Base-by-base conservation (phyloP, 805 yeast genomes). In the Candida ortonii region DNA sequence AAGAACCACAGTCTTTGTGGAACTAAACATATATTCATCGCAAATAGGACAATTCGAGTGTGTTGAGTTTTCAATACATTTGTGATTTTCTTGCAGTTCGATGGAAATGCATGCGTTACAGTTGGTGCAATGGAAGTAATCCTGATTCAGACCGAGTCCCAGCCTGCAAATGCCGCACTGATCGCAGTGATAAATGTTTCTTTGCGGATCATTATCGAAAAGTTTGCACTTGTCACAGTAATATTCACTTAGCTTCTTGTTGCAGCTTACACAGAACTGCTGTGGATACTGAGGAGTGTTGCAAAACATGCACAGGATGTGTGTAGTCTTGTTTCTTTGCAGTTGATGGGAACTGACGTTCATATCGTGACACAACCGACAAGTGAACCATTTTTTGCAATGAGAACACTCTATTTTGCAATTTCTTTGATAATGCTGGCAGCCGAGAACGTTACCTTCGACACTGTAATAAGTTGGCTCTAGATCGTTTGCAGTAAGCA, bases 21-120 rank as follows among this genome's bases (percentile, higher is more conserved):
- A 80, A 11, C 87, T 83, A 57, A 89, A 89, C 76, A 89, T 76
- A 57, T 80, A 88, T 49, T 88, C 97, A 38, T 84, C 85, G 61
- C 97, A 89, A 22, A 89, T 86, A 2, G 96, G 95, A 58, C 97
- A 89, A 55, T 88, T 80, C 29, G 95, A 83, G 56, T 84, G 93
- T 0, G 96, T 88, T 5, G 95, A 78, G 47, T 87, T 78, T 50
- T 84, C 87, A 32, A 88, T 80, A 61, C 97, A 90, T 44, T 72
- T 74, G 62, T 90, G 97, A 39, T 78, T 76, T 43, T 81, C 77
- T 44, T 75, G 77, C 38, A 89, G 67, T 44, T 81, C 87, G 30
- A 89, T 80, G 25, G 90, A 78, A 47, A 89, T 71, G 57, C 97
- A 89, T 6, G 88, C 89, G 50, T 86, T 84, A 61, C 97, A 89